phyloP scores from a whole-genome alignment of 1,284 basidiomycete species.

The Cutaneotrichosporon spelunceum region DNA sequence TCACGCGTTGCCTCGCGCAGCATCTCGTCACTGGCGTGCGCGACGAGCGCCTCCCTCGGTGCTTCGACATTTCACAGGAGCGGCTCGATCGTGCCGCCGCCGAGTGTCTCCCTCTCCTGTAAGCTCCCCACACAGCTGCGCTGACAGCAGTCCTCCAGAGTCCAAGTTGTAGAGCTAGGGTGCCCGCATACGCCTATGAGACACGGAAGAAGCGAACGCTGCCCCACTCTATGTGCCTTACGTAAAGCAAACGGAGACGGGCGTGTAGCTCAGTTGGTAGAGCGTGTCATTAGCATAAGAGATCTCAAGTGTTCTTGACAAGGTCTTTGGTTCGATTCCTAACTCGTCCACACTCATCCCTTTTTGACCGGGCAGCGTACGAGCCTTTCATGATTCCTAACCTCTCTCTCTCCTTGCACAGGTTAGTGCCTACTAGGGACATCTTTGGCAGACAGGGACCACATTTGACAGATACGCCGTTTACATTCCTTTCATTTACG shows the following conservation, averaged over 20 bases:
- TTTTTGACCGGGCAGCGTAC: background rate
- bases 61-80: slow-evolving; percentile 13
- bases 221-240: background rate
- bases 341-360: background rate
- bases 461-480: background rate
- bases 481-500: background rate
- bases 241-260: background rate
- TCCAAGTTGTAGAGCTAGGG: background rate
- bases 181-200: too few relatives aligned
- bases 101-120: background rate
- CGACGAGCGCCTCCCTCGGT: slow-evolving; percentile 18
- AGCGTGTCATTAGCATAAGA: slow-evolving; percentile 1
- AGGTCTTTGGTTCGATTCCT: slow-evolving; percentile 6
- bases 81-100: background rate
- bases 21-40: slow-evolving; percentile 23
- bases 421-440: background rate
- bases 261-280: slow-evolving; percentile 5
- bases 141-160: background rate
- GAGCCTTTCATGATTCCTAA: background rate
- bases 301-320: background rate
- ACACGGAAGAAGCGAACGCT: background rate
- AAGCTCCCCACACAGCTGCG: background rate
- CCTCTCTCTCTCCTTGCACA: background rate
- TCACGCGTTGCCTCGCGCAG: slow-evolving; percentile 25
- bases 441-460: too few relatives aligned